Evolutionary conservation across 805 yeast genomes (phyloP).

Genomic region (Clavispora carvajalis): DNA sequence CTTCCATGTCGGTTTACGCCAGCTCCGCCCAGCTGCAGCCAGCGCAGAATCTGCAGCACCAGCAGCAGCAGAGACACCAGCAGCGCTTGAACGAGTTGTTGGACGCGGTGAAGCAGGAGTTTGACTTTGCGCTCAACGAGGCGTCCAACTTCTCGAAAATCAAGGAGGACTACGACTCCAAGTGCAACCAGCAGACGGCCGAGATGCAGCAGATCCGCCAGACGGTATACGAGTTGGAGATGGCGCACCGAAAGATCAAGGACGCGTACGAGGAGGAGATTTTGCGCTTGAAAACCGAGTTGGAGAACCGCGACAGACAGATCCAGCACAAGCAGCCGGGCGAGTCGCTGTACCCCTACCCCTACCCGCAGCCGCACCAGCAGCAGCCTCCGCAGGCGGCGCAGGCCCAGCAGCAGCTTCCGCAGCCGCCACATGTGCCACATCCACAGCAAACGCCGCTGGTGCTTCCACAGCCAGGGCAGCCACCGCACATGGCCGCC

Average conservation of each 20-base stretch:
- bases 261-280: slow-evolving; percentile 96
- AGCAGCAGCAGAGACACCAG: slow-evolving; percentile 38
- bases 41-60: slow-evolving; percentile 16
- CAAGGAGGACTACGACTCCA: slow-evolving; percentile 87
- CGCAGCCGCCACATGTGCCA: slow-evolving; percentile 21
- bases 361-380: slow-evolving; percentile 27
- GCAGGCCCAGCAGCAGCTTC: slow-evolving; percentile 29
- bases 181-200: slow-evolving; percentile 83
- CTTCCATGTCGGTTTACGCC: slow-evolving; percentile 17
- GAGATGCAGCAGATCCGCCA: slow-evolving; percentile 93
- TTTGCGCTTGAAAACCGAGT: slow-evolving; percentile 73
- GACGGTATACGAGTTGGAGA: slow-evolving; percentile 88
- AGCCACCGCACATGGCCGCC: slow-evolving; percentile 5
- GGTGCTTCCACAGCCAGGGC: slow-evolving; percentile 6
- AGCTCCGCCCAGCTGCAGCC: slow-evolving; percentile 20
- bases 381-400: slow-evolving; percentile 24
- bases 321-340: slow-evolving; percentile 34
- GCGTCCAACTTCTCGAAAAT: slow-evolving; percentile 82
- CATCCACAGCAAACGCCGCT: slow-evolving; percentile 19
- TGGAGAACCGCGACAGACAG: slow-evolving; percentile 73
- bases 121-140: slow-evolving; percentile 77
- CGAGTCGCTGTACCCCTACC: slow-evolving; percentile 34
- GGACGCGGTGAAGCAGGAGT: slow-evolving; percentile 90
- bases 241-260: slow-evolving; percentile 91
- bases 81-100: slow-evolving; percentile 67